Percentiles rank a stretch among this genome's conserved stretches.
phyloP scores from a whole-genome alignment of 441 rosid genomes.

The Cnidoscolus chayamansa region DNA sequence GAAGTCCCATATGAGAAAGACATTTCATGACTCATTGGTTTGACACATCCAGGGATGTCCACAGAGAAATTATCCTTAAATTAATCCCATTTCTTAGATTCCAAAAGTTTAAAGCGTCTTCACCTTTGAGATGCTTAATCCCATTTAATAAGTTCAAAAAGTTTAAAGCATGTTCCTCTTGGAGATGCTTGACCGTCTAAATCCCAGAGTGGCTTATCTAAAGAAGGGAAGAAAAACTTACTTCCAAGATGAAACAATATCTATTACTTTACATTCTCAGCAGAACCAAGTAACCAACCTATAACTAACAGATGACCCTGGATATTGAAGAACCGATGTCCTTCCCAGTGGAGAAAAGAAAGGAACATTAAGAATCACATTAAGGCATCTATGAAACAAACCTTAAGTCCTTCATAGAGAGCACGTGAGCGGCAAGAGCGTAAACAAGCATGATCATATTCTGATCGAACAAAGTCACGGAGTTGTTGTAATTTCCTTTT shows the following conservation, averaged over 20 bases:
- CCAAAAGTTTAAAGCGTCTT: neutral
- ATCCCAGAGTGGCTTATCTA: neutral
- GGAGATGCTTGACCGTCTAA: neutral
- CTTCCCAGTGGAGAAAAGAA: neutral
- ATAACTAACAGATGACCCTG: neutral
- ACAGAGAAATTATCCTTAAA: neutral
- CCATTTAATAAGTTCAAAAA: neutral
- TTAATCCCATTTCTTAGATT: neutral
- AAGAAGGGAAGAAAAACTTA: neutral
- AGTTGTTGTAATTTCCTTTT: constrained; percentile 75
- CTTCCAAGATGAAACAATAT: neutral
- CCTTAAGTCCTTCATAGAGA: constrained; percentile 92
- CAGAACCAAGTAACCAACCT: neutral
- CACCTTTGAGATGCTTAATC: neutral
- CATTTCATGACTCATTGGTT: neutral
- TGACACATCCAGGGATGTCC: neutral
- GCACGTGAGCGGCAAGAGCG: constrained; percentile 97
- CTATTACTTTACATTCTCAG: neutral
- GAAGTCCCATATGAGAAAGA: neutral
- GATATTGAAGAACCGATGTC: neutral
- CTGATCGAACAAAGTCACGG: constrained; percentile 90
- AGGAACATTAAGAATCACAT: neutral
- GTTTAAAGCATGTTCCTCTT: neutral
- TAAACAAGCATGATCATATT: constrained; percentile 88
- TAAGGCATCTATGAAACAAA: constrained; percentile 23